Conservation (phyloP, 75 land plant species). For the Picea glauca region DNA sequence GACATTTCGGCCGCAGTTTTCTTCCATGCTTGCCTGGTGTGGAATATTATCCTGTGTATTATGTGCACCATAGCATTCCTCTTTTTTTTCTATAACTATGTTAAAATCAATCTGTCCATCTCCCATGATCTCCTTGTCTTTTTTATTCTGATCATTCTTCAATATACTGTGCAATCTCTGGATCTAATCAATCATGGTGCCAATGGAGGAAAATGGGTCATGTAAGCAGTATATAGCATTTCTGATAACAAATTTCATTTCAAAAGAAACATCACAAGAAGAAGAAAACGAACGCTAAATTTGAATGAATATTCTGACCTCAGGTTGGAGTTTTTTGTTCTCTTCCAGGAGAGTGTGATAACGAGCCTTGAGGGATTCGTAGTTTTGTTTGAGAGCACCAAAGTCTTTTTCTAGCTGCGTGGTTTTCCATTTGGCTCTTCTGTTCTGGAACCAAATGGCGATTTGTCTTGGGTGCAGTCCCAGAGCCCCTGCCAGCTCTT, state of each 20-base stretch:
- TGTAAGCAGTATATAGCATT: not conserved
- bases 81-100: not conserved
- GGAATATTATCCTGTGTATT: too few species aligned
- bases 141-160: not conserved
- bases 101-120: not conserved
- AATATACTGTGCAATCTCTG: not conserved
- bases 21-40: too few species aligned
- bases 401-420: constrained; percentile 35
- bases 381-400: constrained; percentile 22
- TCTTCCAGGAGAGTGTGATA: constrained; percentile 18
- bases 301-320: too few species aligned
- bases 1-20: too few species aligned
- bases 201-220: not conserved
- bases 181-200: not conserved
- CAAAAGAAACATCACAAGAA: not conserved
- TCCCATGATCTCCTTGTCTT: not conserved
- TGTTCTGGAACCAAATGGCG: constrained; percentile 34
- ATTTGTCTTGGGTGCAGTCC: constrained; percentile 32
- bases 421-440: constrained; percentile 23
- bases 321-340: constrained; percentile 14
- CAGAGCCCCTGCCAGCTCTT: constrained; percentile 16
- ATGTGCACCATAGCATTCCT: not conserved
- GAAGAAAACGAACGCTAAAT: not conserved
- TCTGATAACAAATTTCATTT: not conserved
- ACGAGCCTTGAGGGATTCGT: constrained; percentile 24